These are phyloP conservation scores for Dendrobium officinale DNA, from an alignment of 106 monocot genomes.

Conservation along the genomic window DNA sequence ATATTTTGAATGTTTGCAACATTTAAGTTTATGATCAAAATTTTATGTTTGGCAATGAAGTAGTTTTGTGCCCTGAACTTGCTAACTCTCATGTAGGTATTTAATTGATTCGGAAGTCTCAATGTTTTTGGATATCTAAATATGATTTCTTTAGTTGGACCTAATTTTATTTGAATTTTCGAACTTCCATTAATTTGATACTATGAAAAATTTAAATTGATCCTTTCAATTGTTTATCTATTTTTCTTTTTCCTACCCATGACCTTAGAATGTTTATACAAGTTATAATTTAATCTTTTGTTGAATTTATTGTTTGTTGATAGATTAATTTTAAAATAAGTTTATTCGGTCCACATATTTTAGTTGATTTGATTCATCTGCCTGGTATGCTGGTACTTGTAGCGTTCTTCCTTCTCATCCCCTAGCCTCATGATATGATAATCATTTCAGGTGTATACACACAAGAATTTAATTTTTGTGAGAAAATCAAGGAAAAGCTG, in stretches of 20 bases:
- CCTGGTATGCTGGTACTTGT: not conserved
- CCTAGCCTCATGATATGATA: not conserved
- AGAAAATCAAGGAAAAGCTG: constrained; percentile 93
- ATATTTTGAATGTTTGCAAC: not conserved
- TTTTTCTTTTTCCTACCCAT: not conserved
- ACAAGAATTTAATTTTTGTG: constrained; percentile 77
- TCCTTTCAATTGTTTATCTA: not conserved
- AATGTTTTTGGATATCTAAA: not conserved
- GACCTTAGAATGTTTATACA: not conserved
- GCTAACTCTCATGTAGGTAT: not conserved
- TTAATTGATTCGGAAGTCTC: not conserved
- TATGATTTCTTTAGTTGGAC: not conserved
- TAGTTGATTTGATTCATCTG: not conserved
- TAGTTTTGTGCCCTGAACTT: not conserved
- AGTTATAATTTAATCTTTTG: not conserved
- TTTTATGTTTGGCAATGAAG: not conserved
- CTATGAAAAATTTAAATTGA: not conserved
- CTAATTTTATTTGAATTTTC: not conserved
- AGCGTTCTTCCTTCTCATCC: not conserved
- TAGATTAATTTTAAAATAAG: not conserved
- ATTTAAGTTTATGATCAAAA: not conserved
- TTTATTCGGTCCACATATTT: not conserved
- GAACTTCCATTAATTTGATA: not conserved
- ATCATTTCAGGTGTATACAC: constrained; percentile 56
- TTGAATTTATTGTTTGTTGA: not conserved